Conservation (phyloP, 2,329 filamentous ascomycete genomes). For the Trichoderma gracile region DNA sequence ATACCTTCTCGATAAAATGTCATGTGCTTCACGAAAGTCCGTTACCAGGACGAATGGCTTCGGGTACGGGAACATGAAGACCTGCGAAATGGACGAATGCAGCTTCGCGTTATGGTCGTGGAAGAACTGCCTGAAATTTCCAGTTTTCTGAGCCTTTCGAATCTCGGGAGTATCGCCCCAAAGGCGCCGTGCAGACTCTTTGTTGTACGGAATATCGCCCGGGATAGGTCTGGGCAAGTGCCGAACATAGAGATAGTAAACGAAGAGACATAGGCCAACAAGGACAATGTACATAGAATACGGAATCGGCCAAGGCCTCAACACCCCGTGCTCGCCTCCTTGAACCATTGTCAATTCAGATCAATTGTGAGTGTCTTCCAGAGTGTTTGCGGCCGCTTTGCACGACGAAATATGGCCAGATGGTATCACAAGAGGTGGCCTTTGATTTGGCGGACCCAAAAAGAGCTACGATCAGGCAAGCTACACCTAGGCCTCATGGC, state of each 20-base stretch:
- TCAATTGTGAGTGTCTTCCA: not conserved
- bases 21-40: slow-evolving; percentile 1
- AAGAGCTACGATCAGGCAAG: not conserved
- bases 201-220: slow-evolving; percentile 6
- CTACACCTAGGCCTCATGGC: not conserved
- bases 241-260: not conserved
- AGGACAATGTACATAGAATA: not conserved
- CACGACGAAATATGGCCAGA: not conserved
- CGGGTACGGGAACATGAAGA: slow-evolving; percentile 9
- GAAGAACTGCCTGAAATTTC: slow-evolving; percentile 3
- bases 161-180: not conserved
- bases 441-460: not conserved
- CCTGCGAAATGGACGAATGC: slow-evolving; percentile 1
- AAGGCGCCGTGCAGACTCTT: not conserved
- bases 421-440: not conserved
- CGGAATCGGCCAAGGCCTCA: not conserved
- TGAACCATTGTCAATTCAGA: not conserved
- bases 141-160: not conserved
- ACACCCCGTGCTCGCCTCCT: not conserved
- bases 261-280: not conserved
- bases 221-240: slow-evolving; percentile 3
- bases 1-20: slow-evolving; percentile 1
- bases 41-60: not conserved
- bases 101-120: slow-evolving; percentile 1
- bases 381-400: not conserved